These are phyloP conservation scores for Leccinellum albellum DNA, from an alignment of 768 basidiomycete species.

Conservation along the genomic window DNA sequence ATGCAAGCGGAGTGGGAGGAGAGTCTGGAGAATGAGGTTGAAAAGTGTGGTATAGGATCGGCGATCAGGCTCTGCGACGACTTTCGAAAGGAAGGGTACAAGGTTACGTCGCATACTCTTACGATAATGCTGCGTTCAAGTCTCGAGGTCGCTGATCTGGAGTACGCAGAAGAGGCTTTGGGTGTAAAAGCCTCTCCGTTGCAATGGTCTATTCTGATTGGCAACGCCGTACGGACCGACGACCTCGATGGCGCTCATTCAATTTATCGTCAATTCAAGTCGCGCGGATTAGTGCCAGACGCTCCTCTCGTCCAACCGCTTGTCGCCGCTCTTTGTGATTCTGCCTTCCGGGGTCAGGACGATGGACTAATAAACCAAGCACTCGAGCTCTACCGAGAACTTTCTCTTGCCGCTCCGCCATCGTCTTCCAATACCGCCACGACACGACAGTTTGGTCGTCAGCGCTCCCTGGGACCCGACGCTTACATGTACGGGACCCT, in stretches of 20 bases:
- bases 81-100: slow-evolving; percentile 33
- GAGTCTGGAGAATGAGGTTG: slow-evolving; percentile 28
- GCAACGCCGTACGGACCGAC: slow-evolving; percentile 42
- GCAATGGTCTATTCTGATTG: slow-evolving; percentile 56
- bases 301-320: slow-evolving; percentile 53
- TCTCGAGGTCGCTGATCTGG: slow-evolving; percentile 39
- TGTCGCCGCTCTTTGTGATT: slow-evolving; percentile 46
- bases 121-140: slow-evolving; percentile 43
- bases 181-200: slow-evolving; percentile 36
- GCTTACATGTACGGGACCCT: slow-evolving; percentile 52
- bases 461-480: slow-evolving; percentile 44
- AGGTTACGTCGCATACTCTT: slow-evolving; percentile 31
- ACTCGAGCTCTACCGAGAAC: slow-evolving; percentile 49
- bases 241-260: slow-evolving; percentile 40
- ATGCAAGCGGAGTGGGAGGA: slow-evolving; percentile 30
- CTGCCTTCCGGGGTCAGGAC: slow-evolving; percentile 31
- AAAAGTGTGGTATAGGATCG: slow-evolving; percentile 31
- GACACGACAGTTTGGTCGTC: slow-evolving; percentile 21
- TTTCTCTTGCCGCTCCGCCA: slow-evolving; percentile 34
- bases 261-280: slow-evolving; percentile 47
- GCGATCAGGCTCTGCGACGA: slow-evolving; percentile 36
- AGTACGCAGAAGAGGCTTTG: slow-evolving; percentile 39
- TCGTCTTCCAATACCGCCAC: slow-evolving; percentile 10
- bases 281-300: slow-evolving; percentile 44
- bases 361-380: slow-evolving; percentile 51